phyloP scores from a whole-genome alignment of 768 basidiomycete genomes.

The Lactifluus piperatus region DNA sequence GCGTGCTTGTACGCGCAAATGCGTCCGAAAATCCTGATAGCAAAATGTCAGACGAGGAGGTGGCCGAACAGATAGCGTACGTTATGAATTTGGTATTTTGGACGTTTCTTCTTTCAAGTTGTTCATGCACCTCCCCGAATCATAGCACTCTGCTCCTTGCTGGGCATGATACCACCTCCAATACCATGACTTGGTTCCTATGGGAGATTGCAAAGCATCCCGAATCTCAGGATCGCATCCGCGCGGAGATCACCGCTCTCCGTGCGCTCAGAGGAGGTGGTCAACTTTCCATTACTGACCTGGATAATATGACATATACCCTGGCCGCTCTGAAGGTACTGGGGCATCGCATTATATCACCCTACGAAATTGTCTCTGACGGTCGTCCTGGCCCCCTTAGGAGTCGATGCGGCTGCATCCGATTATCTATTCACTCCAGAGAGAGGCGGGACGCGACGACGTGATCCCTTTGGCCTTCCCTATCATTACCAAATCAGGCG shows the following conservation, averaged over 20 bases:
- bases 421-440: constrained; percentile 4
- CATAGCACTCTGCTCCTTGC: constrained; percentile 12
- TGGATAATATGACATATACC: constrained; percentile 14
- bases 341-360: neutral
- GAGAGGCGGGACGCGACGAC: constrained; percentile 14
- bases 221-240: constrained; percentile 14
- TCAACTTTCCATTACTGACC: neutral
- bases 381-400: neutral
- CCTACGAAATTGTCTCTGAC: neutral
- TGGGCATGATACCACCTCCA: constrained; percentile 18
- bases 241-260: constrained; percentile 10
- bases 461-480: constrained; percentile 16
- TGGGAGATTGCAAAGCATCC: constrained; percentile 18
- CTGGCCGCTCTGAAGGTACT: constrained; percentile 17
- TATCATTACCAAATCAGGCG: constrained; percentile 11
- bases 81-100: neutral
- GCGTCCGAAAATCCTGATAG: neutral
- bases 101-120: no score
- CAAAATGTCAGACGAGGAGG: constrained; percentile 7
- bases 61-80: constrained; percentile 14
- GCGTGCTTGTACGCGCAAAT: constrained; percentile 19
- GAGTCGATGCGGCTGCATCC: constrained; percentile 19
- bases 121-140: neutral
- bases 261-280: constrained; percentile 2
- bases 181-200: constrained; percentile 13